phyloP scores from a whole-genome alignment of 2,329 filamentous ascomycete genomes.

The Monosporascus sp. region DNA sequence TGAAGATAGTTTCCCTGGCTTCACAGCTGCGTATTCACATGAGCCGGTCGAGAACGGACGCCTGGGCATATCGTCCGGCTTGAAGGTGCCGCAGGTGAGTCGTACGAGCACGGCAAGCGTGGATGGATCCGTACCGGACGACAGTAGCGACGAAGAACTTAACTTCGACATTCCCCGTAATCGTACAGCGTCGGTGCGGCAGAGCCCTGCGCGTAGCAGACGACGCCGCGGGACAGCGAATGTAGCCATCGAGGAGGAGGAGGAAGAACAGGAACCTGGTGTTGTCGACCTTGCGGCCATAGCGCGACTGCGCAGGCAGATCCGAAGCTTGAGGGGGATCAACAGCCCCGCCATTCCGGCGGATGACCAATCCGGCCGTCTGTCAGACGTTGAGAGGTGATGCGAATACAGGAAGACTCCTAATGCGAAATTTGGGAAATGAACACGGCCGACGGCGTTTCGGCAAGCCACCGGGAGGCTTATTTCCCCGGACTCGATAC shows the following conservation, averaged over 20 bases:
- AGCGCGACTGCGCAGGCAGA: neutral
- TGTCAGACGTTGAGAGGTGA: neutral
- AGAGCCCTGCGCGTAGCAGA: neutral
- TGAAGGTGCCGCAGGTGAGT: neutral
- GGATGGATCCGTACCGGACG: neutral
- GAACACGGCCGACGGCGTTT: too few relatives aligned
- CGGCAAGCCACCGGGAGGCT: too few relatives aligned
- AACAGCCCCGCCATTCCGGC: neutral
- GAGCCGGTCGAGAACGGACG: neutral
- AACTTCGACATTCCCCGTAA: neutral
- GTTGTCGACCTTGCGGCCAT: neutral
- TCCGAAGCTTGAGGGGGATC: neutral
- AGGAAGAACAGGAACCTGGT: neutral
- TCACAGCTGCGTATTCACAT: neutral
- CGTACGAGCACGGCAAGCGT: neutral
- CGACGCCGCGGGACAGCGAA: neutral
- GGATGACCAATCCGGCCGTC: too few relatives aligned
- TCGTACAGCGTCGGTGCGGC: neutral
- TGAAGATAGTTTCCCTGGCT: conserved; percentile 2
- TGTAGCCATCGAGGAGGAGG: neutral
- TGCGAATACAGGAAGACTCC: neutral
- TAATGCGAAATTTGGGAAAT: too few relatives aligned
- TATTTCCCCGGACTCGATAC: too few relatives aligned
- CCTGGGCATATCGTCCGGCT: too few relatives aligned
- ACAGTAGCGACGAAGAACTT: neutral